Base-by-base conservation (phyloP, 1,284 basidiomycete genomes). In the Boletus smithii region DNA sequence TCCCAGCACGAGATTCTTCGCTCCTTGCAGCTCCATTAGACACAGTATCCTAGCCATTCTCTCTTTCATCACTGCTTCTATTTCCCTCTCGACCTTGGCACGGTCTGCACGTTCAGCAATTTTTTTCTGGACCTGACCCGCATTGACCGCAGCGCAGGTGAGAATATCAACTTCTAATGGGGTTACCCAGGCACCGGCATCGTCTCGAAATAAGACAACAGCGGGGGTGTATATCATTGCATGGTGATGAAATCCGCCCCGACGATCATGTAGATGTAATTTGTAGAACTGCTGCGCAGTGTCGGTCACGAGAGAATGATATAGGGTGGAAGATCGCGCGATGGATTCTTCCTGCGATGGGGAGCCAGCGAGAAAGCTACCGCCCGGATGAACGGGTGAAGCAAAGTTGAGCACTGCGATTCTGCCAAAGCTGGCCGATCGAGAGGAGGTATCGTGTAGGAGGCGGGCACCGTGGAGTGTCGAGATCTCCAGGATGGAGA, bases 301-400 rank as follows among this genome's bases (percentile, higher is more conserved):
- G 8, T 66, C 61, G 16, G 79, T 77, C 61, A 76, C 74, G 46
- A 88, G 76, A 4, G 79, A 76, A 7, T 73, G 69, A 55, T 80
- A 83, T 10, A 85, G 65, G 1, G 79, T 81, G 20, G 83, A 85
- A 2, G 81, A 77, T 35, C 85, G 78, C 2, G 85, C 83, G 53
- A 88, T 74, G 36, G 80, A 81, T 63, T 88, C 85, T 61, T 88
- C 85, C 60, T 88, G 85, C 3, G 85, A 83, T 53, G 76, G 76
- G 2, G 83, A 75, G 26, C 85, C 86, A 31, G 54, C 69, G 27
- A 78, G 67, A 61, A 88, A 87, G 2, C 85, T 84, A 6, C 85
- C 84, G 1, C 84, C 85, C 1, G 82, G 80, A 22, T 79, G 77
- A 53, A 72, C 82, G 8, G 85, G 83, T 11, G 81, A 84, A 5